Evolutionary conservation across 2,329 filamentous ascomycete species (phyloP), one percentile per base, ranked within the genome.

Genomic region (Fusarium setosum): DNA sequence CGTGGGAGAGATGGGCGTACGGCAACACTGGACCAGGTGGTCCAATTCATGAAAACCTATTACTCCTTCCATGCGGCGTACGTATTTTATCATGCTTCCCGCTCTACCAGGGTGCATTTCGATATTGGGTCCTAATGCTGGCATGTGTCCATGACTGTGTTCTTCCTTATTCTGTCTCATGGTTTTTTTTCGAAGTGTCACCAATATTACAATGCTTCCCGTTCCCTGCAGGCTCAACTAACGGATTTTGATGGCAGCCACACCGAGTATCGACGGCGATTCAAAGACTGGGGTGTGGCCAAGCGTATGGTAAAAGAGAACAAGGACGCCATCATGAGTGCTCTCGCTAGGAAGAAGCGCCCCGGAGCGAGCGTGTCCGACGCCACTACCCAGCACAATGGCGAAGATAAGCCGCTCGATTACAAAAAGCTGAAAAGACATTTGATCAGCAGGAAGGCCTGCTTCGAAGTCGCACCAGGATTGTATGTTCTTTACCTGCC

Each of bases 11-110:
- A 12, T 5, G 29, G 20, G 44, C 26, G 18, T 3, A 13, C 44
- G 10, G 15, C 20, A 13, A 48, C 29, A 1, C 9, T 48, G 13
- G 20, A 34, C 29, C 18, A 48, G 44, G 13, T 34, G 3, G 44
- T 23, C 15, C 2, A 48, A 10, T 34, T 48, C 10, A 48, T 48
- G 44, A 32, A 10, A 13, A 17, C 13, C 4, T 1, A 48, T 4
- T 48, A 48, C 29, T 48, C 44, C 2, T 48, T 48, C 29, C 29
- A 48, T 34, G 44, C 44, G 3, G 44, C 29, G 44, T 48, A 24
- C 5, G 29, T 47, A 23, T 23, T 12, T 5, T 8, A 6, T 3
- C 6, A 0, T 21, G 6, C 35, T 21, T n/a, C n/a, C n/a, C n/a
- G n/a, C n/a, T n/a, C n/a, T n/a, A n/a, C n/a, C n/a, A n/a, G n/a